These are phyloP conservation scores for Abrus precatorius DNA, from an alignment of 306 rosid species.

Conservation along the genomic window DNA sequence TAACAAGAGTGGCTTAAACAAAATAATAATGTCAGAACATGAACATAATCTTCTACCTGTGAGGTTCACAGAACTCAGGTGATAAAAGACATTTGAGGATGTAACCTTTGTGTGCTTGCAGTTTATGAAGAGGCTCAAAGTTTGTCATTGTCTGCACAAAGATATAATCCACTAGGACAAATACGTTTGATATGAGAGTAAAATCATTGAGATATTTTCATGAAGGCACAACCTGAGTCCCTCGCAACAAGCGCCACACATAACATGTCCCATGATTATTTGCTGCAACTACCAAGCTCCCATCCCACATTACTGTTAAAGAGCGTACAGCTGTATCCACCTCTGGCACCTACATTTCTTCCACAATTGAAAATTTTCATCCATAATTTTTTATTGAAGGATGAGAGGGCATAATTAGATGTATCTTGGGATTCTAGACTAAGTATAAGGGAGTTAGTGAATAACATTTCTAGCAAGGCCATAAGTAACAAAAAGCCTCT, in stretches of 20 bases:
- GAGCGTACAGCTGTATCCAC: slow-evolving; percentile 99
- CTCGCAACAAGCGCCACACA: slow-evolving; percentile 96
- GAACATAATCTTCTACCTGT: slow-evolving; percentile 64
- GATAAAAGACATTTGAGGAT: slow-evolving; percentile 97
- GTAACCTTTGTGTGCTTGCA: slow-evolving; percentile 96
- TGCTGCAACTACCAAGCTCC: slow-evolving; percentile 99
- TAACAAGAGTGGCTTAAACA: slow-evolving; percentile 13
- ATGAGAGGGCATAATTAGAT: slow-evolving; percentile 14
- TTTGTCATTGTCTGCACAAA: slow-evolving; percentile 95
- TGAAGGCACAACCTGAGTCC: slow-evolving; percentile 79
- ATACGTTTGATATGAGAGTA: slow-evolving; percentile 23
- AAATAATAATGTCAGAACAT: slow-evolving; percentile 20
- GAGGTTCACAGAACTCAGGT: slow-evolving; percentile 97
- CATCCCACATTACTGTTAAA: slow-evolving; percentile 99
- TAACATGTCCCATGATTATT: slow-evolving; percentile 97
- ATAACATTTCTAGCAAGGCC: slow-evolving; percentile 3
- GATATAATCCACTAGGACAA: slow-evolving; percentile 30
- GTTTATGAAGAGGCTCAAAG: slow-evolving; percentile 98
- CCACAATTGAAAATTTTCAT: slow-evolving; percentile 44
- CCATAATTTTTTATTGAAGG: slow-evolving; percentile 1
- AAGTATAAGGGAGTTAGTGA: slow-evolving; percentile 28
- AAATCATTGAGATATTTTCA: slow-evolving; percentile 27
- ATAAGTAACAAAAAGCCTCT: background rate
- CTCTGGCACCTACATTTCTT: slow-evolving; percentile 86
- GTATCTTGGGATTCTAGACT: slow-evolving; percentile 9